phyloP scores from a whole-genome alignment of 148 eudicot genomes.

The Polygonum aviculare region DNA sequence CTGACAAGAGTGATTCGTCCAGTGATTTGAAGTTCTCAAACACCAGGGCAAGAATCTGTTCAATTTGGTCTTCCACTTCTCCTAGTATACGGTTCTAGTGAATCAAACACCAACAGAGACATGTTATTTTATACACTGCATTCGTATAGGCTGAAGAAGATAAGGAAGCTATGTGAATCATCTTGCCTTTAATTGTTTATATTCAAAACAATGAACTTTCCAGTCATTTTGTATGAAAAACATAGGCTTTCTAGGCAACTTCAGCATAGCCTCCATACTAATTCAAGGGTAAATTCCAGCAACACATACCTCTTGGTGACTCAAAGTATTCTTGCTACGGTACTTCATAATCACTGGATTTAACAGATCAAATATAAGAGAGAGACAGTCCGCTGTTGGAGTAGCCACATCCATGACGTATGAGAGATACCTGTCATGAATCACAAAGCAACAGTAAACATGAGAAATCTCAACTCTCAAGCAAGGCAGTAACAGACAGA shows the following conservation, averaged over 20 bases:
- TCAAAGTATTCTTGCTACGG: slow-evolving; percentile 47
- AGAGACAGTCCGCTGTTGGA: slow-evolving; percentile 93
- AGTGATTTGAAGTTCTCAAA: slow-evolving; percentile 89
- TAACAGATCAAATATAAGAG: slow-evolving; percentile 61
- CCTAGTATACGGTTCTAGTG: slow-evolving; percentile 81
- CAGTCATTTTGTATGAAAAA: background rate
- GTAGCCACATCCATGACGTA: slow-evolving; percentile 98
- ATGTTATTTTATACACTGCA: background rate
- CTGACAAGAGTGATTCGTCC: slow-evolving; percentile 72
- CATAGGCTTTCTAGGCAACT: background rate
- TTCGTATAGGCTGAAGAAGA: background rate
- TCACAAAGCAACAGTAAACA: background rate
- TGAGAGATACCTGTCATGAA: slow-evolving; percentile 65
- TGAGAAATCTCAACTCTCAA: background rate
- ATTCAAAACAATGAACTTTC: background rate
- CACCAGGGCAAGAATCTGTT: slow-evolving; percentile 70
- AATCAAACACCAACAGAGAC: slow-evolving; percentile 12
- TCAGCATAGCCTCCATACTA: background rate
- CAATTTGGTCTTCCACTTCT: slow-evolving; percentile 85
- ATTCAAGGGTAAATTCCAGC: background rate
- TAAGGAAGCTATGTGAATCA: background rate
- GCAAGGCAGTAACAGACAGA: background rate
- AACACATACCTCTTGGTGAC: slow-evolving; percentile 85
- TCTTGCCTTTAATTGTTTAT: background rate
- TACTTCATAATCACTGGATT: slow-evolving; percentile 78